These are phyloP conservation scores for Colletotrichum aenigma DNA, from an alignment of 2,329 filamentous ascomycete species.

Conservation along the genomic window DNA sequence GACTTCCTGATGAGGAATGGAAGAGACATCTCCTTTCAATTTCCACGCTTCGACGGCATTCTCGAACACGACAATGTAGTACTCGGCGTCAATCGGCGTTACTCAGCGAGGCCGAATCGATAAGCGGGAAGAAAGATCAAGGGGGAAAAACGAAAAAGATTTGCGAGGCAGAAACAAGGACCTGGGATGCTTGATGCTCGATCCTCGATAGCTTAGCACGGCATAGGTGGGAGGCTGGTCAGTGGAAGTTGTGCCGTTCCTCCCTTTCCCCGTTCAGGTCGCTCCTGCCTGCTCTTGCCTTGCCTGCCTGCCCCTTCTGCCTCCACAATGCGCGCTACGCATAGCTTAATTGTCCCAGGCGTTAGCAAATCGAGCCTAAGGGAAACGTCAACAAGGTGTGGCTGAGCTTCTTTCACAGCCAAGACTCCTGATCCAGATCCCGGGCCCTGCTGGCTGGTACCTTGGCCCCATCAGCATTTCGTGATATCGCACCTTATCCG, in stretches of 20 bases:
- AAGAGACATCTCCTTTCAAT: background rate
- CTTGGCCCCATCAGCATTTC: background rate
- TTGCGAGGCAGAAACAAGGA: background rate
- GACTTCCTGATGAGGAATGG: background rate
- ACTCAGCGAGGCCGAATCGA: background rate
- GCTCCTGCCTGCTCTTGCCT: background rate
- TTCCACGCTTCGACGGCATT: background rate
- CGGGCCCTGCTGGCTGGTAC: background rate
- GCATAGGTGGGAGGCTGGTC: background rate
- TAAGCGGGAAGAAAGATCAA: background rate
- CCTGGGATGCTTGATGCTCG: background rate
- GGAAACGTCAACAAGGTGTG: constrained; percentile 1
- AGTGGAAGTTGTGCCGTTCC: background rate
- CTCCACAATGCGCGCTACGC: background rate
- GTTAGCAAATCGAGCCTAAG: background rate
- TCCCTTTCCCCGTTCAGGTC: background rate
- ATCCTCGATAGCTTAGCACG: background rate
- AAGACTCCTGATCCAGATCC: background rate
- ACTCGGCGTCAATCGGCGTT: background rate
- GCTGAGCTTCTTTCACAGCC: background rate
- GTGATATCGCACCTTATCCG: background rate
- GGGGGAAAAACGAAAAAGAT: background rate
- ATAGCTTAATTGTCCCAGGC: background rate
- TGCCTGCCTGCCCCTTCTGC: background rate
- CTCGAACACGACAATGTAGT: background rate